phyloP scores from a whole-genome alignment of 2,329 filamentous ascomycete genomes.

The Exophiala sideris region DNA sequence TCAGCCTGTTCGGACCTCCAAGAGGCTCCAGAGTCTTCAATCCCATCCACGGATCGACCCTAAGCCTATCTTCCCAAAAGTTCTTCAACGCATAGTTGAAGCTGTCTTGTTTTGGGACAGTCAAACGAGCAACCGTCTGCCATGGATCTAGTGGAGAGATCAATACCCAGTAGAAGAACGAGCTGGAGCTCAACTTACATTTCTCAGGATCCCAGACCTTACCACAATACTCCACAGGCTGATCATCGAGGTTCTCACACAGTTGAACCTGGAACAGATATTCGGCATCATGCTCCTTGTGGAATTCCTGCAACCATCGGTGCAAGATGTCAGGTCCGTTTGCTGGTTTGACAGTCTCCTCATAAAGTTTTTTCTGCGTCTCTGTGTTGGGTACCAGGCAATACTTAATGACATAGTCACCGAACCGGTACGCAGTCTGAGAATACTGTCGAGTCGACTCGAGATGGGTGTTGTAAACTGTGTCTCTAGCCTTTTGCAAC shows the following conservation, averaged over 20 bases:
- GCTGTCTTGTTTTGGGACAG: conserved; percentile 42
- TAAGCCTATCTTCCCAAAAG: conserved; percentile 46
- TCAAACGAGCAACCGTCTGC: conserved; percentile 44
- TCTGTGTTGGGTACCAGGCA: conserved; percentile 43
- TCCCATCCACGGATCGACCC: conserved; percentile 43
- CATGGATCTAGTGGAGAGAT: conserved; percentile 42
- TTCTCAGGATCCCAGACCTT: conserved; percentile 42
- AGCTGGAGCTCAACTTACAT: neutral
- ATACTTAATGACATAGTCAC: conserved; percentile 49
- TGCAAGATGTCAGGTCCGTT: neutral
- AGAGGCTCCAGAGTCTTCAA: conserved; percentile 42
- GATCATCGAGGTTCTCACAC: conserved; percentile 45
- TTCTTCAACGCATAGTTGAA: conserved; percentile 40
- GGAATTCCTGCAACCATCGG: neutral
- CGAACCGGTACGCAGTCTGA: conserved; percentile 49
- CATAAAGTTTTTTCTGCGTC: conserved; percentile 38
- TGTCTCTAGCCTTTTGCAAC: conserved; percentile 41
- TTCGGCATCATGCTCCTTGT: conserved; percentile 32
- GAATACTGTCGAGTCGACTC: conserved; percentile 42
- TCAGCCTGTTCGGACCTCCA: conserved; percentile 39
- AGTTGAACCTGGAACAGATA: conserved; percentile 49
- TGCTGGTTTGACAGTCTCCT: neutral
- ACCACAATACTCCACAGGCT: conserved; percentile 45
- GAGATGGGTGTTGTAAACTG: conserved; percentile 41
- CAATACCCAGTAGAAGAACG: neutral